phyloP scores from a whole-genome alignment of 768 basidiomycete species.

The Leccinellum albellum region DNA sequence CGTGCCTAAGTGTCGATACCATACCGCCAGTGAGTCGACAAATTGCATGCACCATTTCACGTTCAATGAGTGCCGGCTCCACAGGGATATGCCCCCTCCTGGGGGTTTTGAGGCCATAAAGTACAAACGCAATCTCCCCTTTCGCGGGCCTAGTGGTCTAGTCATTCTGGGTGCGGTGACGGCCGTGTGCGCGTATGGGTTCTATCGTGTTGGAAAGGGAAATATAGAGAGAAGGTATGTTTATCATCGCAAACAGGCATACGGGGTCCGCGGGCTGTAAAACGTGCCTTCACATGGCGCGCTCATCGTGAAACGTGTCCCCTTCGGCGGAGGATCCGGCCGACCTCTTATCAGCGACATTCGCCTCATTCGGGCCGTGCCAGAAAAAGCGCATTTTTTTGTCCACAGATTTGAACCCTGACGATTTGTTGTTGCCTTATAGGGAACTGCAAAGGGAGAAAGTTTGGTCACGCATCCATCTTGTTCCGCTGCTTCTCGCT shows the following conservation, averaged over 20 bases:
- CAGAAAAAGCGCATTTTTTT: conserved; percentile 37
- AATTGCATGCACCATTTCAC: conserved; percentile 7
- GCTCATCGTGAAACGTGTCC: conserved; percentile 70
- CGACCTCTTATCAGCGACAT: conserved; percentile 42
- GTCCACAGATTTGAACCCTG: conserved; percentile 43
- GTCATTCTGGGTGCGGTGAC: conserved; percentile 84
- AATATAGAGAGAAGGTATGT: conserved; percentile 91
- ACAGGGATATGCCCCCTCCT: conserved; percentile 91
- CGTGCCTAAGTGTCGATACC: conserved; percentile 22
- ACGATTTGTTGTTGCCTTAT: conserved; percentile 31
- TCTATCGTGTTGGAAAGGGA: conserved; percentile 87
- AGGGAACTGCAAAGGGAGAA: conserved; percentile 94
- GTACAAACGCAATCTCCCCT: conserved; percentile 94
- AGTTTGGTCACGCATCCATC: conserved; percentile 92
- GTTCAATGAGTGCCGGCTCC: conserved; percentile 11
- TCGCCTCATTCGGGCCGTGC: conserved; percentile 38
- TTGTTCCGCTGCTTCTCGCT: conserved; percentile 87
- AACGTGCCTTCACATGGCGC: conserved; percentile 58
- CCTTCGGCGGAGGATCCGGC: conserved; percentile 45
- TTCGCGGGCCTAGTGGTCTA: conserved; percentile 81
- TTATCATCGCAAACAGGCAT: conserved; percentile 20
- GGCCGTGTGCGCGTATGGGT: conserved; percentile 83
- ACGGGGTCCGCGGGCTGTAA: conserved; percentile 55
- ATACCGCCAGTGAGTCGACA: conserved; percentile 27
- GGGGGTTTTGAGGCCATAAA: conserved; percentile 91